Percentiles rank a stretch among this genome's conserved stretches.
These are phyloP conservation scores for Isatis lusitanica DNA, from an alignment of 441 rosid genomes.

Conservation along the genomic window DNA sequence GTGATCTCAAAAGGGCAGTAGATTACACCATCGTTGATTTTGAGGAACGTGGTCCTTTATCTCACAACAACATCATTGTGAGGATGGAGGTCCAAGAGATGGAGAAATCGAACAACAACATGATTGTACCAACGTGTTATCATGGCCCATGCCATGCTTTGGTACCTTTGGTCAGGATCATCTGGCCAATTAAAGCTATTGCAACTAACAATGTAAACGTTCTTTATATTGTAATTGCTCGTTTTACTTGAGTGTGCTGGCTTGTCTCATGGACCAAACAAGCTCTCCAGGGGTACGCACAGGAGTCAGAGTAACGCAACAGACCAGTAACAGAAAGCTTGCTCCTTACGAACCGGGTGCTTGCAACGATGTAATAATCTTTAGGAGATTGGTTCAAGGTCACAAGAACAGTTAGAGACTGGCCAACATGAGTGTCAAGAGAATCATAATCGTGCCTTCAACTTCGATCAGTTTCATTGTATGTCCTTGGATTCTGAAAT, in stretches of 20 bases:
- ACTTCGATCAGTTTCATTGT: slow-evolving; percentile 80
- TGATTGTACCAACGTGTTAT: too few species aligned
- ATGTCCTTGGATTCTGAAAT: slow-evolving; percentile 91
- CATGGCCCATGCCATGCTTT: too few species aligned
- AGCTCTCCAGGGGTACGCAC: slow-evolving; percentile 45
- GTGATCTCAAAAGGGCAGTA: too few species aligned
- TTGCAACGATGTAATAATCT: slow-evolving; percentile 84
- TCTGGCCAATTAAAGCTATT: too few species aligned
- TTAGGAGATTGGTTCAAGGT: slow-evolving; percentile 69
- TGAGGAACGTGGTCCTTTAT: too few species aligned
- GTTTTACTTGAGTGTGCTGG: slow-evolving; percentile 69
- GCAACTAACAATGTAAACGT: too few species aligned
- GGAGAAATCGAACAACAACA: too few species aligned
- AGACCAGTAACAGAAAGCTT: slow-evolving; percentile 55
- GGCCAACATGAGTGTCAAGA: slow-evolving; percentile 90
- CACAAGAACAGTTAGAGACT: slow-evolving; percentile 71
- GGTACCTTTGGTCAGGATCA: too few species aligned
- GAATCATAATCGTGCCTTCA: slow-evolving; percentile 81
- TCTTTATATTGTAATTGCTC: background rate
- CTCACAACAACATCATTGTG: too few species aligned
- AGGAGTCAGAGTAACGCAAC: slow-evolving; percentile 69
- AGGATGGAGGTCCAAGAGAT: too few species aligned
- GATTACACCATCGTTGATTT: too few species aligned
- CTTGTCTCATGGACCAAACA: slow-evolving; percentile 85
- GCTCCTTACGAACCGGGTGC: slow-evolving; percentile 52